Conservation (phyloP, 371 early-diverging fungal species). For the Mucor mucedo region DNA sequence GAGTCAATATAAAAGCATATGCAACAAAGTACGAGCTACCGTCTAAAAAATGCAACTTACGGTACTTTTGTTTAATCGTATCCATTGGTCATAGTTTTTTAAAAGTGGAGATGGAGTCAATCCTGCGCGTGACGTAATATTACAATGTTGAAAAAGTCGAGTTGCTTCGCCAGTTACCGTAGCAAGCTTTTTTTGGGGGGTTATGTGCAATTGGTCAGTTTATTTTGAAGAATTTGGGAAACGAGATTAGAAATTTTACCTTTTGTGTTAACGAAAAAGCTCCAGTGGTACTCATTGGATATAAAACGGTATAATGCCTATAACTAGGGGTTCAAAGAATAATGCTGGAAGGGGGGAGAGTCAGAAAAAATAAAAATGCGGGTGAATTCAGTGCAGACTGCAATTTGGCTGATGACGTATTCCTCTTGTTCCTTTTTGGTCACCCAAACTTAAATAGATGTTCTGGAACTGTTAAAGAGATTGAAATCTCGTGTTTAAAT, state of each 20-base stretch:
- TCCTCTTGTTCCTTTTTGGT: no score
- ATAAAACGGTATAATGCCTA: background rate
- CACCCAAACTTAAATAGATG: no score
- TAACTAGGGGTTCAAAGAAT: conserved; percentile 2
- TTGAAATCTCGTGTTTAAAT: no score
- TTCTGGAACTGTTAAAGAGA: no score
- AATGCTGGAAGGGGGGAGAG: background rate
- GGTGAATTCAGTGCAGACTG: background rate
- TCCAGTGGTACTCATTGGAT: conserved; percentile 25
- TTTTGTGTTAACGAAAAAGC: conserved; percentile 29
- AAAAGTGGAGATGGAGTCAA: conserved; percentile 9
- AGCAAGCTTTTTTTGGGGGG: conserved; percentile 16
- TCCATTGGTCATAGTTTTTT: conserved; percentile 25
- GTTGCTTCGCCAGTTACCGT: conserved; percentile 29
- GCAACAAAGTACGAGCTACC: background rate
- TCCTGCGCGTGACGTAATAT: conserved; percentile 17
- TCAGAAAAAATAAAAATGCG: background rate
- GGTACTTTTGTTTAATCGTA: conserved; percentile 19
- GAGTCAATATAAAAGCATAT: background rate
- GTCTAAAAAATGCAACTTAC: conserved; percentile 12
- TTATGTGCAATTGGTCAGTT: no score
- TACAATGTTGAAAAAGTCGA: conserved; percentile 29
- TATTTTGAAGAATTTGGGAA: no score
- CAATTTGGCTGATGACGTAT: background rate
- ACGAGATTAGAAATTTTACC: conserved; percentile 9